Evolutionary conservation across 139 green algal genomes (phyloP), one percentile per base, ranked within the genome.

Genomic region (Micromonas commoda): DNA sequence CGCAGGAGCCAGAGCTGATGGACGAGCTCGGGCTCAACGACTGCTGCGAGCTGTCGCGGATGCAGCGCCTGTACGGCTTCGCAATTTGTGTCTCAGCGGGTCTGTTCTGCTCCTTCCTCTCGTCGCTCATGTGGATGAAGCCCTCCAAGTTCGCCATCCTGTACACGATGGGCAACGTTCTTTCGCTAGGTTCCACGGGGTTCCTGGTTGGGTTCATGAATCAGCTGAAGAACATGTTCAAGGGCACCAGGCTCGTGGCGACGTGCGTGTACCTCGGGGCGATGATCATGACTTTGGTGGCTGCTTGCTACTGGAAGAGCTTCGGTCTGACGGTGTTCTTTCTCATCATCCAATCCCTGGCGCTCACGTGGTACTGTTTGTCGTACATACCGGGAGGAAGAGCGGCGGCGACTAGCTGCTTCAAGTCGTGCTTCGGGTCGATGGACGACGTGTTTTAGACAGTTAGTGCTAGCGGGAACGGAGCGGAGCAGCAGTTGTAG

Each of bases 181-280:
- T 77, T 20, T 77, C 71, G 52, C 29, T 77, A 24, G 52, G 26
- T 1, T 53, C n/a, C 26, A 77, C 53, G 52, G 53, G 52, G n/a
- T 77, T 77, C 61, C 52, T 77, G 20, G 54, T 33, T 26, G 71
- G 71, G 29, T 67, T 67, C 24, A 32, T 16, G 28, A 24, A 32
- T 28, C 71, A 77, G 71, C 9, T 67, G 28, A 68, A 77, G 71
- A 68, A 68, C 33, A 77, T 77, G 71, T 69, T 67, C 26, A 57
- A 77, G 20, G 52, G 28, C 1, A 69, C 52, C 31, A 29, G 71
- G 3, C 51, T 77, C 20, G 53, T 77, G 19, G 71, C 71, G 2
- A 77, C 71, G 29, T 51, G 26, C 29, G 31, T 77, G 51, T 77
- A 77, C 29, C 29, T 77, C 19, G 52, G 28, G 24, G 45, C 28